Evolutionary conservation across 805 yeast species (phyloP).

Genomic region (Wickerhamiella dianesei): DNA sequence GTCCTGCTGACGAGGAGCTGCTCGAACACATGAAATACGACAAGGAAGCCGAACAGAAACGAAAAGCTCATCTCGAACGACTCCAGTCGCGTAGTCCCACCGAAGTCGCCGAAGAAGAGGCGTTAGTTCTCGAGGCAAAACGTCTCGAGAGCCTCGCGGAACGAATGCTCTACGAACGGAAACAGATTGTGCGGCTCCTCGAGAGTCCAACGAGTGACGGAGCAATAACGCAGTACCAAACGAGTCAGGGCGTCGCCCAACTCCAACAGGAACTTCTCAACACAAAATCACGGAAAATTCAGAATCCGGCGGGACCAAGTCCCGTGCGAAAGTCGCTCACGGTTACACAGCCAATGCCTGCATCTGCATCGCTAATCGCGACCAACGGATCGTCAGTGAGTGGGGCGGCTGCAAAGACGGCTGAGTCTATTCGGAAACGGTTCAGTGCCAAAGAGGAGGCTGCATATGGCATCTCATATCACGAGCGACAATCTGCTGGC

Average conservation of each 20-base stretch:
- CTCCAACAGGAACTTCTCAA: constrained; percentile 65
- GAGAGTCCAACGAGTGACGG: constrained; percentile 73
- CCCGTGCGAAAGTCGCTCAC: constrained; percentile 12
- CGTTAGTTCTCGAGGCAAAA: constrained; percentile 80
- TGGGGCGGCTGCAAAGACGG: constrained; percentile 9
- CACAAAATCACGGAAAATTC: constrained; percentile 37
- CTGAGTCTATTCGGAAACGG: constrained; percentile 12
- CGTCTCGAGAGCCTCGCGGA: constrained; percentile 86
- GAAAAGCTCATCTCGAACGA: constrained; percentile 69
- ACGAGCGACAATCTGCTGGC: constrained; percentile 48
- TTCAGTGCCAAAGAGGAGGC: constrained; percentile 68
- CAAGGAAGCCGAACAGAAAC: constrained; percentile 55
- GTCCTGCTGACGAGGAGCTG: constrained; percentile 37
- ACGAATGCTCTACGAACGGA: constrained; percentile 72
- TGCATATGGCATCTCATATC: constrained; percentile 69
- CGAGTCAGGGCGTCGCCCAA: constrained; percentile 83
- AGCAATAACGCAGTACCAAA: constrained; percentile 57
- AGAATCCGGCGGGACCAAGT: constrained; percentile 5
- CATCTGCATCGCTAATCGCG: constrained; percentile 6
- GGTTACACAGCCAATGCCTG: constrained; percentile 19
- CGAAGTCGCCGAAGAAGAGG: constrained; percentile 95
- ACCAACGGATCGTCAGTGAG: background rate
- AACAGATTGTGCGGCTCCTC: constrained; percentile 57
- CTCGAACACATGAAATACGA: constrained; percentile 56
- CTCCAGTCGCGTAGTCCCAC: constrained; percentile 79